phyloP scores from a whole-genome alignment of 176 grass and related monocot species.

The Saccharum spontaneum region DNA sequence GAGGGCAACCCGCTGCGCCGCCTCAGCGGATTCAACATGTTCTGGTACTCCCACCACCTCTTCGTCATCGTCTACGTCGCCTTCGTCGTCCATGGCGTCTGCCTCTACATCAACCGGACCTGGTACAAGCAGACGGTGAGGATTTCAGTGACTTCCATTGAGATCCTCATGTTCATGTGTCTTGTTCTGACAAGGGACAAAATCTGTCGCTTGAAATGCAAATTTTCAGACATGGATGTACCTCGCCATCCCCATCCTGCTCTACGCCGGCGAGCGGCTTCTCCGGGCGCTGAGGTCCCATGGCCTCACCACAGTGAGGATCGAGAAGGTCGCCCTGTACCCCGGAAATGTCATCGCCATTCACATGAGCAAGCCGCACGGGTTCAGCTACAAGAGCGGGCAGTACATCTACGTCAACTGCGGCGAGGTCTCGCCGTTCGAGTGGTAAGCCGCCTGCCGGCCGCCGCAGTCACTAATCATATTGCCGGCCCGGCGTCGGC shows the following conservation, averaged over 20 bases:
- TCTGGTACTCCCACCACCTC: slow-evolving; percentile 98
- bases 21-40: slow-evolving; percentile 86
- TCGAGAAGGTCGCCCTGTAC: slow-evolving; percentile 88
- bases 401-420: slow-evolving; percentile 98
- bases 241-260: slow-evolving; percentile 58
- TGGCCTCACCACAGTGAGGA: slow-evolving; percentile 66
- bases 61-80: slow-evolving; percentile 79
- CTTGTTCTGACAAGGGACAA: no score
- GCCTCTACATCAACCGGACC: slow-evolving; percentile 84
- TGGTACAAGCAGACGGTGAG: slow-evolving; percentile 85
- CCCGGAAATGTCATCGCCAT: slow-evolving; percentile 88
- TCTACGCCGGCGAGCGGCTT: slow-evolving; percentile 79
- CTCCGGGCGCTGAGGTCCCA: slow-evolving; percentile 71
- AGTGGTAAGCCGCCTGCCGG: slow-evolving; percentile 78
- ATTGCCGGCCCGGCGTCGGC: no score
- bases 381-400: slow-evolving; percentile 91
- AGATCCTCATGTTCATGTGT: no score
- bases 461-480: no score
- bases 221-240: slow-evolving; percentile 96
- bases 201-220: no score
- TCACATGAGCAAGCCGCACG: slow-evolving; percentile 75
- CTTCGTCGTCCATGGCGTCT: slow-evolving; percentile 64
- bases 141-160: no score
- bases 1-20: slow-evolving; percentile 49
- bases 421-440: slow-evolving; percentile 75